phyloP scores from a whole-genome alignment of 31 red algal species.

The Asparagopsis taxiformis region DNA sequence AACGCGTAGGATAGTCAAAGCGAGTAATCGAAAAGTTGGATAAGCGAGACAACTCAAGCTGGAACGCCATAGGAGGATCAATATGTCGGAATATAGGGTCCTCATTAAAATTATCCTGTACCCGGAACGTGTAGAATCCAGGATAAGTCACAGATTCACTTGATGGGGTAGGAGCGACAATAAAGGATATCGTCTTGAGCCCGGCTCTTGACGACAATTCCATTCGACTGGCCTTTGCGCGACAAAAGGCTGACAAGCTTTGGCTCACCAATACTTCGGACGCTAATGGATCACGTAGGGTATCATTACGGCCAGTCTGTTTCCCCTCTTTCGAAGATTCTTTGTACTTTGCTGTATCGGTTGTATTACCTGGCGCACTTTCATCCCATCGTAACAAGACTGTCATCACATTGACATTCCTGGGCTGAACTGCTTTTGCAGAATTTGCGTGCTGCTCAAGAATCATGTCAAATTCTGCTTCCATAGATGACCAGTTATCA shows the following conservation, averaged over 20 bases:
- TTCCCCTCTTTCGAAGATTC: constrained; percentile 2
- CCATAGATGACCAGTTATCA: constrained; percentile 61
- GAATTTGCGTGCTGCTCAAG: constrained; percentile 30
- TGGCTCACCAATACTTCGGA: constrained; percentile 53
- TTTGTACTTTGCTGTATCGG: not conserved
- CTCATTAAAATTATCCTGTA: constrained; percentile 70
- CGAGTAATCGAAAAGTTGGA: constrained; percentile 93
- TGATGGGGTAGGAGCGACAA: constrained; percentile 69
- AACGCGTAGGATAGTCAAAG: constrained; percentile 92
- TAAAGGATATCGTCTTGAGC: constrained; percentile 88
- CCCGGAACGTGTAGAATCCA: constrained; percentile 92
- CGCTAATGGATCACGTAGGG: constrained; percentile 43
- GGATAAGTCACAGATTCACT: constrained; percentile 73
- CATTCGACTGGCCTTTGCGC: constrained; percentile 48
- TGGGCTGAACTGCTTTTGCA: not conserved
- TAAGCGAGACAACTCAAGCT: constrained; percentile 91
- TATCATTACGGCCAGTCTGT: constrained; percentile 19
- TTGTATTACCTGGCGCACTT: constrained; percentile 13
- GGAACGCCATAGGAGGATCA: constrained; percentile 98
- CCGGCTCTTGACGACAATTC: constrained; percentile 62
- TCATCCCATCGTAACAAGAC: constrained; percentile 61
- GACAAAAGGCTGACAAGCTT: constrained; percentile 66
- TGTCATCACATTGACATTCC: constrained; percentile 71
- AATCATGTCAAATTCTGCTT: constrained; percentile 67
- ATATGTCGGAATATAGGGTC: constrained; percentile 98